Evolutionary conservation across 2,329 filamentous ascomycete species (phyloP).

Genomic region (Pseudomassariella vexata): DNA sequence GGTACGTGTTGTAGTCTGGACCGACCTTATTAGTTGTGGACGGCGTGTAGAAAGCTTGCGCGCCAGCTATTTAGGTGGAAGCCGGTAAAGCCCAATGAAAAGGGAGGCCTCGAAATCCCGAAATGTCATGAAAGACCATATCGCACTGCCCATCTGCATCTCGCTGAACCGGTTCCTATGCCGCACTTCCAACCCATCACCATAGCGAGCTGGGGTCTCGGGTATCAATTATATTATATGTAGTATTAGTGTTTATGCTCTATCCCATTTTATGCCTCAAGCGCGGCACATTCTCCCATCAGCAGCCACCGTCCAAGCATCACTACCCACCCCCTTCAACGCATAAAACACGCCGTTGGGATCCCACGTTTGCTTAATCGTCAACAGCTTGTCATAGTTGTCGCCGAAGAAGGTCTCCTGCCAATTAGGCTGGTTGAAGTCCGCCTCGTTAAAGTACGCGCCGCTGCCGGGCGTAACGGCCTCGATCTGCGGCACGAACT

Average conservation of each 20-base stretch:
- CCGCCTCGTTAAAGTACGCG: constrained; percentile 33
- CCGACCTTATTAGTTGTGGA: neutral
- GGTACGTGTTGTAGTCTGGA: constrained; percentile 21
- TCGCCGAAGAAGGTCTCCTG: constrained; percentile 27
- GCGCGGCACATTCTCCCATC: constrained; percentile 33
- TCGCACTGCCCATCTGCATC: no score
- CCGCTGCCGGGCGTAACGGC: constrained; percentile 13
- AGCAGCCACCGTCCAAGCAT: constrained; percentile 30
- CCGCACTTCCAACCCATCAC: no score
- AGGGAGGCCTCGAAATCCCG: no score
- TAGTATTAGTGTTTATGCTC: neutral
- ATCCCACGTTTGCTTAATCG: constrained; percentile 37
- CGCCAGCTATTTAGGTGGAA: neutral
- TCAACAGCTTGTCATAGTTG: constrained; percentile 25
- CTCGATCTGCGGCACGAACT: constrained; percentile 22
- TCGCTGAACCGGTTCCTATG: no score
- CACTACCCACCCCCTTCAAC: constrained; percentile 33
- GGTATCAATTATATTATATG: neutral
- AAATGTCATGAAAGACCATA: constrained; percentile 1
- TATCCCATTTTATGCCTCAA: constrained; percentile 1
- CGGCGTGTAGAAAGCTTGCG: neutral
- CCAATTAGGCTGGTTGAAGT: constrained; percentile 26
- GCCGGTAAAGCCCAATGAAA: neutral
- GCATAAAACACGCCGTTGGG: constrained; percentile 31
- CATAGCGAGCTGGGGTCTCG: neutral